A percentile compares a stretch with the other conserved stretches of the same genome.
phyloP scores from a whole-genome alignment of 2,329 filamentous ascomycete genomes.

The Xylariaceae sp. region DNA sequence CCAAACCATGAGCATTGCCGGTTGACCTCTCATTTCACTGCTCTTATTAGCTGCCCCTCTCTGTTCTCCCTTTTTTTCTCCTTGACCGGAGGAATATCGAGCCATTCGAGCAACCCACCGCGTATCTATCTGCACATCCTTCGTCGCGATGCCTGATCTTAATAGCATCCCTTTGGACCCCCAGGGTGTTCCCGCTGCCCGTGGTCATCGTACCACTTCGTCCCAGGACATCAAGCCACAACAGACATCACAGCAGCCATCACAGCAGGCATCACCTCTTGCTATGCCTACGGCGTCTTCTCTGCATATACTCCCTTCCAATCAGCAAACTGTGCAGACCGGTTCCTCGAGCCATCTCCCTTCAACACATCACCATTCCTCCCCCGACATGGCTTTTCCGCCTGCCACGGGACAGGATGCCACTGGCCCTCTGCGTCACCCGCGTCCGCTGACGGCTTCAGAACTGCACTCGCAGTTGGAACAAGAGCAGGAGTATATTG shows the following conservation, averaged over 20 bases:
- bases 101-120: not conserved
- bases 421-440: slow-evolving; percentile 72
- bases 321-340: slow-evolving; percentile 42
- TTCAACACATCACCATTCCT: slow-evolving; percentile 24
- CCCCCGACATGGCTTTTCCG: slow-evolving; percentile 27
- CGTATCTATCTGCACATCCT: not conserved
- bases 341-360: slow-evolving; percentile 33
- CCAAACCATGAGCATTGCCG: not conserved
- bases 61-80: not conserved
- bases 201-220: slow-evolving; percentile 42
- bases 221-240: slow-evolving; percentile 34
- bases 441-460: slow-evolving; percentile 77
- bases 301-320: slow-evolving; percentile 52
- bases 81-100: not conserved
- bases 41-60: not conserved
- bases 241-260: not conserved
- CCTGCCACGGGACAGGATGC: slow-evolving; percentile 31
- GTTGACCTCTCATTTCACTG: not conserved
- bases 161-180: slow-evolving; percentile 51
- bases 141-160: slow-evolving; percentile 38
- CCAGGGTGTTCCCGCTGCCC: slow-evolving; percentile 38
- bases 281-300: slow-evolving; percentile 36
- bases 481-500: slow-evolving; percentile 87
- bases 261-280: slow-evolving; percentile 20
- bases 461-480: slow-evolving; percentile 87